Percentiles rank a stretch among this genome's conserved stretches.
Evolutionary conservation across 257 asterid genomes (phyloP).

Genomic region (Cruciata laevipes): DNA sequence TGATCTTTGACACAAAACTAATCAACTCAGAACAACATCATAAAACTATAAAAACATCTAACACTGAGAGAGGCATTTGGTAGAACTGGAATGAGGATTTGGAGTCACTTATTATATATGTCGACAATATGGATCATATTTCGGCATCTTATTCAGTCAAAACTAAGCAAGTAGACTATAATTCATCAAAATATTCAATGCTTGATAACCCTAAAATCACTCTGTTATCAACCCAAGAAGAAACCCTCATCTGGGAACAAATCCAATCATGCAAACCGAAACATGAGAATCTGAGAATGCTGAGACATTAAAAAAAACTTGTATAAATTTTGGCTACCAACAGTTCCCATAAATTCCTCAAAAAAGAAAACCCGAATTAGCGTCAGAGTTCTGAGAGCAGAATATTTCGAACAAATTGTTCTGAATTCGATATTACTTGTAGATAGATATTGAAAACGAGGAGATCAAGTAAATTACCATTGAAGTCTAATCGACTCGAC

Average conservation of each 20-base stretch:
- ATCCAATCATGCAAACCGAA: background rate
- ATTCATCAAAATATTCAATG: background rate
- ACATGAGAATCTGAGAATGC: background rate
- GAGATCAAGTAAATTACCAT: constrained; percentile 25
- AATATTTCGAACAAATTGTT: background rate
- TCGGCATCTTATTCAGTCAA: background rate
- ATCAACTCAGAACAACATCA: background rate
- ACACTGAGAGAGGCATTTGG: background rate
- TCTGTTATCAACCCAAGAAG: background rate
- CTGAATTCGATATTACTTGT: background rate
- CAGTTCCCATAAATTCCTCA: background rate
- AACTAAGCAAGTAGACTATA: background rate
- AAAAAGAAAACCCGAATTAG: background rate
- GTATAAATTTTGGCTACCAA: background rate
- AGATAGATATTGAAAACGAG: background rate
- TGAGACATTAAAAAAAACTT: constrained; percentile 2
- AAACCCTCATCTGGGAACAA: background rate
- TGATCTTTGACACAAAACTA: background rate
- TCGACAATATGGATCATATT: no score
- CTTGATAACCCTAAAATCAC: background rate
- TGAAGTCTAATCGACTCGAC: constrained; percentile 34
- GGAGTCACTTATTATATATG: background rate
- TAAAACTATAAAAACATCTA: background rate
- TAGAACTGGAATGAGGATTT: background rate
- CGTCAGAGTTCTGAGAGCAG: constrained; percentile 1